phyloP scores from a whole-genome alignment of 495 filamentous ascomycete species.

The Talaromyces trachyspermus region DNA sequence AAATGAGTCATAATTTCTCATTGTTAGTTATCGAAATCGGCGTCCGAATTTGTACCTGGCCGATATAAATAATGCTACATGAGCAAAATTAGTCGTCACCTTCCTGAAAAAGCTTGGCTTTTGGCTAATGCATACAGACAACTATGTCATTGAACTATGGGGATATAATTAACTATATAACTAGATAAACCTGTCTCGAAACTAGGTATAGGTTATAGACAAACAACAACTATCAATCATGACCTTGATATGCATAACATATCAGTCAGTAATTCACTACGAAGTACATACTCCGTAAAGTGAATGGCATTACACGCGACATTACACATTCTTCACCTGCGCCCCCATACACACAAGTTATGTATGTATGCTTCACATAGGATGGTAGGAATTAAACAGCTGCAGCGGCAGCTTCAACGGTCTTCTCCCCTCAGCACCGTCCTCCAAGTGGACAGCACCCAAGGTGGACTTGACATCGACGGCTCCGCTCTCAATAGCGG shows the following conservation, averaged over 20 bases:
- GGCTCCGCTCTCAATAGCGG: constrained; percentile 1
- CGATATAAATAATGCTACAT: no score
- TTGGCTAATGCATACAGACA: no score
- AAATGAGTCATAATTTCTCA: constrained; percentile 10
- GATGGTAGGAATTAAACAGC: background rate
- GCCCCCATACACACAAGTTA: background rate
- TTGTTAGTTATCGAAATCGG: background rate
- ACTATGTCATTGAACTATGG: no score
- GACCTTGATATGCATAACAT: no score
- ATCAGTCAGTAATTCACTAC: no score
- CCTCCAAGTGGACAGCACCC: background rate
- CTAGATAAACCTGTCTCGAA: no score
- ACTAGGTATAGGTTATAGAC: no score
- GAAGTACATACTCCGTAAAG: no score
- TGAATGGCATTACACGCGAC: background rate
- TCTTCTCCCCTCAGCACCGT: background rate
- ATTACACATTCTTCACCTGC: background rate
- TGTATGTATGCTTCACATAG: background rate
- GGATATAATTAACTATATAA: no score
- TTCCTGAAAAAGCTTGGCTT: no score
- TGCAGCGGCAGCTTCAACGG: background rate
- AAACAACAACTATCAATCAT: no score
- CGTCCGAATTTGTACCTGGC: background rate
- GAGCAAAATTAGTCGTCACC: no score
- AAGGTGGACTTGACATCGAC: constrained; percentile 5